phyloP scores from a whole-genome alignment of 805 yeast genomes.

The Schwanniomyces polymorphus region DNA sequence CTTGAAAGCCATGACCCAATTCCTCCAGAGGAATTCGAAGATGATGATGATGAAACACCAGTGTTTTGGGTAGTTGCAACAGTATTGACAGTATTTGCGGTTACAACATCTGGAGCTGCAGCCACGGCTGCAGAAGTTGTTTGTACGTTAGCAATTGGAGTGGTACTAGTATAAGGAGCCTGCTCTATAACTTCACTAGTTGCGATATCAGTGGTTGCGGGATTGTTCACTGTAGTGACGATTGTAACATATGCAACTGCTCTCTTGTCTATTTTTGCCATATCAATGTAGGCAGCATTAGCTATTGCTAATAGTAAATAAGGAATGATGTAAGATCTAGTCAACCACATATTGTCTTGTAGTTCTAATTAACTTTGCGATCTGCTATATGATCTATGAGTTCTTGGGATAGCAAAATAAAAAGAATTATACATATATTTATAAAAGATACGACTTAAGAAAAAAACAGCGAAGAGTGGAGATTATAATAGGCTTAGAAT shows the following conservation, averaged over 20 bases:
- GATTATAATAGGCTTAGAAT: background rate
- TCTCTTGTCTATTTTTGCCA: background rate
- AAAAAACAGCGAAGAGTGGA: background rate
- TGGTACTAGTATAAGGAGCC: constrained; percentile 1
- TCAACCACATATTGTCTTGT: background rate
- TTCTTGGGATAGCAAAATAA: background rate
- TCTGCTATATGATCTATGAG: too few species aligned
- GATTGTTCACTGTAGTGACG: constrained; percentile 18
- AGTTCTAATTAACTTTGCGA: background rate
- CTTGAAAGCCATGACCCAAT: background rate
- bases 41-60: constrained; percentile 1
- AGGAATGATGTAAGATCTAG: background rate
- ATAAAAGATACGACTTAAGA: background rate
- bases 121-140: constrained; percentile 10
- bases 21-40: background rate
- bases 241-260: background rate
- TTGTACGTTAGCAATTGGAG: background rate
- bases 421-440: background rate
- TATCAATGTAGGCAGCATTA: background rate
- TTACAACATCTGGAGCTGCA: constrained; percentile 13
- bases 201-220: constrained; percentile 10
- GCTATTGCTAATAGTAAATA: background rate
- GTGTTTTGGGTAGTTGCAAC: constrained; percentile 10
- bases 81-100: constrained; percentile 8
- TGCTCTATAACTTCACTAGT: background rate